Conservation (phyloP, 140 eudicot genomes). For the Ambrosia hybrid region DNA sequence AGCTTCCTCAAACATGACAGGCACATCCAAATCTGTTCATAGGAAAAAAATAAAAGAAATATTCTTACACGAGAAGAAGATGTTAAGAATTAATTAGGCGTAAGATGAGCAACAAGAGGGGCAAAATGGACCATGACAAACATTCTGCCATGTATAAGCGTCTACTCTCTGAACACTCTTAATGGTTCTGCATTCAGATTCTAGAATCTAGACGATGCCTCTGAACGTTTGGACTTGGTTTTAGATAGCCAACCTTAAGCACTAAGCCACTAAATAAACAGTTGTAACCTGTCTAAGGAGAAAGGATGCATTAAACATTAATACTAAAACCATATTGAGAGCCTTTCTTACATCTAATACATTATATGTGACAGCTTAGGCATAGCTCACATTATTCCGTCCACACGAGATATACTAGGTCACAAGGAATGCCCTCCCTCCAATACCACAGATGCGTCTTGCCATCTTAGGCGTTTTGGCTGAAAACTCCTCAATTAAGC, state of each 20-base stretch:
- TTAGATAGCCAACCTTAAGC: background rate
- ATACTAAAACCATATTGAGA: background rate
- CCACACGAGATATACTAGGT: no score
- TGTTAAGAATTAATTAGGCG: no score
- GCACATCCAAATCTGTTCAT: constrained; percentile 74
- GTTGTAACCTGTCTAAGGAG: no score
- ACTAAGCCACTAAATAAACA: background rate
- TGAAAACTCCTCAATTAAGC: no score
- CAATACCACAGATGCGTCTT: no score
- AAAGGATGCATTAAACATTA: no score
- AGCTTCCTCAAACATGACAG: constrained; percentile 80
- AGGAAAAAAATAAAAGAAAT: background rate
- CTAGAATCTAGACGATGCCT: background rate
- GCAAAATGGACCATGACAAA: background rate
- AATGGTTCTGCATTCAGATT: background rate
- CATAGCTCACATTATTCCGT: no score
- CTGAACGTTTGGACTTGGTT: no score
- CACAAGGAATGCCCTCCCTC: no score
- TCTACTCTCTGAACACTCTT: background rate
- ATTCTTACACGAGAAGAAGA: no score
- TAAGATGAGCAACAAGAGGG: background rate
- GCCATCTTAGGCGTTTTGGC: no score
- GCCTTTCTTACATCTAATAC: background rate
- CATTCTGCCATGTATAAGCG: background rate
- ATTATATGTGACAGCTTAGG: no score